A percentile compares a stretch with the other conserved stretches of the same genome.
Conservation (phyloP, 2,329 filamentous ascomycete species). For the Colletotrichum magnum region DNA sequence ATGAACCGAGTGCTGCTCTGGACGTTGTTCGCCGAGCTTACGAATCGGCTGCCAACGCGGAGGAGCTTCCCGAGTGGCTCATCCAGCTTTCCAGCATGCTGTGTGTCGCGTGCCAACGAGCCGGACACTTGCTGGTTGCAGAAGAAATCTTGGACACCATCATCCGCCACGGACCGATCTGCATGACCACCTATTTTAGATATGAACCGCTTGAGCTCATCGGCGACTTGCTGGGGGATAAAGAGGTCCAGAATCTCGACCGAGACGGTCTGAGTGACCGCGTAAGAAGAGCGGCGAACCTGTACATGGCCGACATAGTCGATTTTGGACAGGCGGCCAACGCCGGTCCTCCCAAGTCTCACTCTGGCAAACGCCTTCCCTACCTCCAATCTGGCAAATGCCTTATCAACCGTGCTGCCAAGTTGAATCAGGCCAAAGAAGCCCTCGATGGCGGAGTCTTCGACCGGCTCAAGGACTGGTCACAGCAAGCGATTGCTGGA, state of each 20-base stretch:
- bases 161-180: constrained; percentile 17
- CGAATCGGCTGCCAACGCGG: constrained; percentile 1
- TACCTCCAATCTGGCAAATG: constrained; percentile 25
- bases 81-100: constrained; percentile 29
- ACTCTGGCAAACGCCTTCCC: constrained; percentile 1
- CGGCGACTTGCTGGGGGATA: not conserved
- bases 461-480: constrained; percentile 9
- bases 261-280: constrained; percentile 5
- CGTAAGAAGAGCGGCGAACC: constrained; percentile 2
- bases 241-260: not conserved
- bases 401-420: constrained; percentile 16
- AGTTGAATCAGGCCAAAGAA: not conserved
- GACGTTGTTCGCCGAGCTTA: constrained; percentile 31
- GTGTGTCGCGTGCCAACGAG: constrained; percentile 33
- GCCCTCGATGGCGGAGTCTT: constrained; percentile 2
- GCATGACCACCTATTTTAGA: constrained; percentile 5
- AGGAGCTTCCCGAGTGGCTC: constrained; percentile 34
- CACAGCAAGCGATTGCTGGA: constrained; percentile 4
- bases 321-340: constrained; percentile 14
- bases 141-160: constrained; percentile 33
- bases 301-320: constrained; percentile 26
- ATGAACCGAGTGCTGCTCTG: constrained; percentile 23
- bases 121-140: constrained; percentile 20
- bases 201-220: constrained; percentile 29
- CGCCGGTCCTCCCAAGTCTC: too few species aligned